Percentiles rank a stretch among this genome's conserved stretches.
phyloP scores from a whole-genome alignment of 768 basidiomycete genomes.

The Boletus rubroflammeus region DNA sequence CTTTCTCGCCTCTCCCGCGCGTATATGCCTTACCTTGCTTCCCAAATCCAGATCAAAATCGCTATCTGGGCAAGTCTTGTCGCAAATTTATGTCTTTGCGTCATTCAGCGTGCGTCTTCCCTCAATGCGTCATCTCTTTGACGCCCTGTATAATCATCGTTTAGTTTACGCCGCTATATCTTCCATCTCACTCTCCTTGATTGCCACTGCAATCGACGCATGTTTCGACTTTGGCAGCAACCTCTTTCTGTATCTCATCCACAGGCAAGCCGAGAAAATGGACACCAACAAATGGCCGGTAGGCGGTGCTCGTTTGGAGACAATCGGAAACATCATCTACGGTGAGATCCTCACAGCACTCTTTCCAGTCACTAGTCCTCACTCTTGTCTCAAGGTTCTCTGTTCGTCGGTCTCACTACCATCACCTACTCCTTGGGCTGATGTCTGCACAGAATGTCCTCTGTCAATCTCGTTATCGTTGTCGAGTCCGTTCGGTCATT shows the following conservation, averaged over 20 bases:
- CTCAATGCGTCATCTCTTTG: background rate
- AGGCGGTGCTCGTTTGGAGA: slow-evolving; percentile 85
- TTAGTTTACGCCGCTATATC: slow-evolving; percentile 91
- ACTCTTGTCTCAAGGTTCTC: slow-evolving; percentile 38
- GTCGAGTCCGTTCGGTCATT: slow-evolving; percentile 83
- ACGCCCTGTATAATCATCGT: background rate
- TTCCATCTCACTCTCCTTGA: slow-evolving; percentile 75
- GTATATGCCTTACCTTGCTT: background rate
- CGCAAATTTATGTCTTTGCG: slow-evolving; percentile 68
- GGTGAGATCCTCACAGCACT: slow-evolving; percentile 38
- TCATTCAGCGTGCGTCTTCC: slow-evolving; percentile 55
- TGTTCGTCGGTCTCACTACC: slow-evolving; percentile 32
- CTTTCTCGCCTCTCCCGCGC: background rate
- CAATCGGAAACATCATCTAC: slow-evolving; percentile 85
- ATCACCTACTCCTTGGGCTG: background rate
- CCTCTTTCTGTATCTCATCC: slow-evolving; percentile 73
- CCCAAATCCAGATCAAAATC: slow-evolving; percentile 65
- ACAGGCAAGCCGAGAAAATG: slow-evolving; percentile 65
- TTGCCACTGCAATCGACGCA: slow-evolving; percentile 89
- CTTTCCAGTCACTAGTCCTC: background rate
- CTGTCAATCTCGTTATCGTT: slow-evolving; percentile 87
- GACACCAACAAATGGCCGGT: slow-evolving; percentile 90
- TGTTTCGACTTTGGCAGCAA: slow-evolving; percentile 84
- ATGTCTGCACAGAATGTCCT: slow-evolving; percentile 63
- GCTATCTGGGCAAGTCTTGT: slow-evolving; percentile 83